Percentiles rank a stretch among this genome's conserved stretches.
Conservation (phyloP, 2,329 filamentous ascomycete species). For the Diaporthe sp. region DNA sequence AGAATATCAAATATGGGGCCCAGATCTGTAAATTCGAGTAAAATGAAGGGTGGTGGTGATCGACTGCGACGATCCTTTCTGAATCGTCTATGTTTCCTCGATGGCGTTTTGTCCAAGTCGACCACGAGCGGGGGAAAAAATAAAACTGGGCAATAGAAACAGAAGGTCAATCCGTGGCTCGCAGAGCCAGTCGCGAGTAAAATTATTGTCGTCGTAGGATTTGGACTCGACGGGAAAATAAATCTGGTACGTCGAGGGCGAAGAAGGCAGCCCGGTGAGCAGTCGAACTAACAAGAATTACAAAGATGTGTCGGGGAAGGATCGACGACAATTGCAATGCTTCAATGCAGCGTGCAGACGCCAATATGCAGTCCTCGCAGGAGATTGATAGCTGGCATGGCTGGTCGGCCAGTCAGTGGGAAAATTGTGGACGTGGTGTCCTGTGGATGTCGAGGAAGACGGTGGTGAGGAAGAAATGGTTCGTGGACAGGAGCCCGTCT, state of each 20-base stretch:
- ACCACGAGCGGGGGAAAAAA: not conserved
- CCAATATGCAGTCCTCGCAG: constrained; percentile 26
- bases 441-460: constrained; percentile 35
- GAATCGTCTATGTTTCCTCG: constrained; percentile 1
- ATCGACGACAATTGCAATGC: constrained; percentile 28
- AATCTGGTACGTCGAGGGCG: constrained; percentile 5
- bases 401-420: constrained; percentile 24
- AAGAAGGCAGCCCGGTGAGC: constrained; percentile 4
- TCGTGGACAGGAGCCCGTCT: constrained; percentile 31
- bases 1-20: constrained; percentile 24
- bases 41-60: constrained; percentile 37
- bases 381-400: constrained; percentile 35
- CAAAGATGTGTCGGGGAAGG: constrained; percentile 3
- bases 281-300: constrained; percentile 18
- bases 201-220: constrained; percentile 15
- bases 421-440: constrained; percentile 23
- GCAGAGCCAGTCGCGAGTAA: constrained; percentile 33
- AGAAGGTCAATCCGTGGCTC: constrained; percentile 29
- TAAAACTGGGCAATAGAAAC: not conserved
- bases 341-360: constrained; percentile 6
- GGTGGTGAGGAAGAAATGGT: constrained; percentile 37
- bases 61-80: constrained; percentile 28
- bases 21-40: constrained; percentile 20
- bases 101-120: not conserved
- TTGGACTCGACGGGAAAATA: constrained; percentile 3